These are phyloP conservation scores for Lineolata rhizophorae DNA, from an alignment of 495 filamentous ascomycete genomes.

Conservation along the genomic window DNA sequence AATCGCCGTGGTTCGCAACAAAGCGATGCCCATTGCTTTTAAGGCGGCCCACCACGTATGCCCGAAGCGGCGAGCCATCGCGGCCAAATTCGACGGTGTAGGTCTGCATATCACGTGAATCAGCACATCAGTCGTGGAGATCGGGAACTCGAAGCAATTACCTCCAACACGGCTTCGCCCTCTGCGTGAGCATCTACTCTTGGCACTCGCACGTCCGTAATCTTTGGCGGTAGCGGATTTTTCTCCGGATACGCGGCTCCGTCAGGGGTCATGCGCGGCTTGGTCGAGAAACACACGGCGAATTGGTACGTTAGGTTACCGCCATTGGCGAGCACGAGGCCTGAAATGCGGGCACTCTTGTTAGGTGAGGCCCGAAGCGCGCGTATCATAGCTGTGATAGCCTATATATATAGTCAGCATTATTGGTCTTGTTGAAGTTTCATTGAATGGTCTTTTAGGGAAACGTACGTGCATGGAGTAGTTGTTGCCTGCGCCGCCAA, in stretches of 20 bases:
- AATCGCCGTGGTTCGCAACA: conserved; percentile 26
- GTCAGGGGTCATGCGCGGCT: conserved; percentile 18
- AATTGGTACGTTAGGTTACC: conserved; percentile 32
- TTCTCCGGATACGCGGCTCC: conserved; percentile 19
- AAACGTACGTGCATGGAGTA: conserved; percentile 33
- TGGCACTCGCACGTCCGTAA: conserved; percentile 15
- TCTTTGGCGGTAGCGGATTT: conserved; percentile 15
- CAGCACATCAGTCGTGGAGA: background rate
- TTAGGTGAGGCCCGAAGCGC: no score
- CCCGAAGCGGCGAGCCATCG: conserved; percentile 20
- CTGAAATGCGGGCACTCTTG: conserved; percentile 18
- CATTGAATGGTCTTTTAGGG: no score
- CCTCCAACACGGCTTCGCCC: conserved; percentile 27
- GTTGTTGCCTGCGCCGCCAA: conserved; percentile 37
- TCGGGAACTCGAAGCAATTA: conserved; percentile 10
- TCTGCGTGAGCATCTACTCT: conserved; percentile 18
- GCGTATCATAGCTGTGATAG: conserved; percentile 26
- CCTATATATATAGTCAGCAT: conserved; percentile 11
- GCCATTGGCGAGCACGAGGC: conserved; percentile 32
- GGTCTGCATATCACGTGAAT: conserved; percentile 18
- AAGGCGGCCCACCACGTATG: conserved; percentile 27
- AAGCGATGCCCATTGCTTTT: conserved; percentile 22
- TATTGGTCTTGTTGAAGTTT: background rate
- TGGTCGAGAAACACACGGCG: conserved; percentile 24
- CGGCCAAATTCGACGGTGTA: conserved; percentile 31